Percentiles rank a stretch among this genome's conserved stretches.
Conservation (phyloP, 164 flowering plant genomes). For the Dillenia turbinata region DNA sequence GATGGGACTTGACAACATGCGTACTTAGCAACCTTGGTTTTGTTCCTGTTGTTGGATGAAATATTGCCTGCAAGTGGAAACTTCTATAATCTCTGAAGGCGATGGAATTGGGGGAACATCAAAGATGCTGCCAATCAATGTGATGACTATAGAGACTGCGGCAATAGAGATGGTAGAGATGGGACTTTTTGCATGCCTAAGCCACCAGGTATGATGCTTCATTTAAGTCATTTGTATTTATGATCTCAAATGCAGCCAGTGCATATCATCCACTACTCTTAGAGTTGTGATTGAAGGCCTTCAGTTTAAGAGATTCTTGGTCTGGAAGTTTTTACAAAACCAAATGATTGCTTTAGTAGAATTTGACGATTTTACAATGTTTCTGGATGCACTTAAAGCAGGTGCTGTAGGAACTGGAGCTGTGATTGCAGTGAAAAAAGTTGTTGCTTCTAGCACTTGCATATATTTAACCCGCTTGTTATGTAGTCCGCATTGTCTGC, state of each 20-base stretch:
- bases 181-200: constrained; percentile 9
- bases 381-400: not conserved
- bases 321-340: not conserved
- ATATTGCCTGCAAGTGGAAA: not conserved
- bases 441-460: no score
- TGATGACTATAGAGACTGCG: constrained; percentile 16
- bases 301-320: no score
- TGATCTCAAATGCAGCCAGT: not conserved
- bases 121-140: constrained; percentile 14
- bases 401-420: no score
- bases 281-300: no score
- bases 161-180: constrained; percentile 23
- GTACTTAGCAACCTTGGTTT: no score
- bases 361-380: constrained; percentile 2
- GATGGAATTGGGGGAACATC: constrained; percentile 11
- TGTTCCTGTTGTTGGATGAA: no score
- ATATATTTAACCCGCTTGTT: no score
- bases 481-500: no score
- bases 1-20: no score
- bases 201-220: constrained; percentile 3
- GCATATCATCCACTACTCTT: no score
- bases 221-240: constrained; percentile 4
- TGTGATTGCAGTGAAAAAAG: no score
- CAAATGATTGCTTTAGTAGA: not conserved
- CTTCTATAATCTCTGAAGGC: constrained; percentile 1